These are phyloP conservation scores for Pichia scutulata DNA, from an alignment of 805 yeast genomes.

Conservation along the genomic window DNA sequence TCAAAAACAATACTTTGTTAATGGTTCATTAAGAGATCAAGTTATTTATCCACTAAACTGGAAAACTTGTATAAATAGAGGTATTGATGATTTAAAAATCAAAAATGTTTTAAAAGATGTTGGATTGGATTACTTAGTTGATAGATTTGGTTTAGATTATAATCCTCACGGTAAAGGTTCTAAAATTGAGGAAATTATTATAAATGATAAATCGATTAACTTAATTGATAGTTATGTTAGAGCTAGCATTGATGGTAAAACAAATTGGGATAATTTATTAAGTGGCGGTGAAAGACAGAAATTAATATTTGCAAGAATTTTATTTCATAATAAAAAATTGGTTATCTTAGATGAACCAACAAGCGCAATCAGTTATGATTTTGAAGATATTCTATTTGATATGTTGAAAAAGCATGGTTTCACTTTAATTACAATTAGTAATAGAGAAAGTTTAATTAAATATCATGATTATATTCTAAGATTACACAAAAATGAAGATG, in stretches of 20 bases:
- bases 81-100: conserved; percentile 62
- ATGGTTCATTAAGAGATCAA: conserved; percentile 84
- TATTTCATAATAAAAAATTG: conserved; percentile 73
- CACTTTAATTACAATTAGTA: conserved; percentile 75
- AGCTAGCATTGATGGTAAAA: conserved; percentile 22
- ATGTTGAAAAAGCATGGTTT: conserved; percentile 59
- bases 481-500: conserved; percentile 49
- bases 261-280: conserved; percentile 74
- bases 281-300: conserved; percentile 97
- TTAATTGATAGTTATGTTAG: conserved; percentile 23
- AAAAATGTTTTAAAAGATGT: conserved; percentile 65
- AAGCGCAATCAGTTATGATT: conserved; percentile 83
- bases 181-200: conserved; percentile 20
- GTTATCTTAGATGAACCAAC: conserved; percentile 91
- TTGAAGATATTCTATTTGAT: conserved; percentile 81
- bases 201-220: conserved; percentile 20
- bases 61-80: conserved; percentile 66
- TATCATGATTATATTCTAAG: conserved; percentile 75
- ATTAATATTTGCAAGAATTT: conserved; percentile 76
- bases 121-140: conserved; percentile 69
- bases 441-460: conserved; percentile 74
- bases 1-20: conserved; percentile 75
- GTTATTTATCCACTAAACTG: conserved; percentile 79
- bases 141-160: conserved; percentile 50
- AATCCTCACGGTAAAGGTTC: conserved; percentile 23